A percentile compares a stretch with the other conserved stretches of the same genome.
Conservation (phyloP, 768 basidiomycete genomes). For the Ramaria rubella region DNA sequence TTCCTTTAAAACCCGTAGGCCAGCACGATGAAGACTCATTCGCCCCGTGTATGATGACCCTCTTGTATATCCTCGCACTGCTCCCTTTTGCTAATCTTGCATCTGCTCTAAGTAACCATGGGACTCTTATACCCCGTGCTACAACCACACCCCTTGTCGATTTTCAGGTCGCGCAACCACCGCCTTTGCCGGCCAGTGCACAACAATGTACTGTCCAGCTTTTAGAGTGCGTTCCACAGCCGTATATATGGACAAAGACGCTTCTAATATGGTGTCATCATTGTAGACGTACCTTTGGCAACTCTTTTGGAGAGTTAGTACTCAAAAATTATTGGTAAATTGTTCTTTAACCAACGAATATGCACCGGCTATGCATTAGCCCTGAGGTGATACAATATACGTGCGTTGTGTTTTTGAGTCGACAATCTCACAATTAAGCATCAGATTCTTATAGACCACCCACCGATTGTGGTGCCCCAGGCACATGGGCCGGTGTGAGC, state of each 20-base stretch:
- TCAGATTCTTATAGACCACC: constrained; percentile 47
- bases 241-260: background rate
- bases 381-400: constrained; percentile 57
- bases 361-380: constrained; percentile 33
- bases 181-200: constrained; percentile 52
- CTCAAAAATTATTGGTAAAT: background rate
- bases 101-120: background rate
- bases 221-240: constrained; percentile 42
- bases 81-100: constrained; percentile 12
- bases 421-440: background rate
- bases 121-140: constrained; percentile 11
- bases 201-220: constrained; percentile 61
- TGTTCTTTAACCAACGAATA: background rate
- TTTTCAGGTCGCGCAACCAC: constrained; percentile 73
- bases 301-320: constrained; percentile 60
- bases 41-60: background rate
- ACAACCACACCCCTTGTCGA: constrained; percentile 33
- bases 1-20: background rate
- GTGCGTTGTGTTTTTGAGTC: constrained; percentile 26
- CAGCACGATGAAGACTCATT: background rate
- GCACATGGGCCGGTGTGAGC: constrained; percentile 70
- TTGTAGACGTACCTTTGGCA: constrained; percentile 61
- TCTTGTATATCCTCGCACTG: background rate
- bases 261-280: background rate
- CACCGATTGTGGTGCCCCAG: constrained; percentile 58